A percentile compares a stretch with the other conserved stretches of the same genome.
Evolutionary conservation across 345 rosid species (phyloP).

Genomic region (Nasturtium officinale): DNA sequence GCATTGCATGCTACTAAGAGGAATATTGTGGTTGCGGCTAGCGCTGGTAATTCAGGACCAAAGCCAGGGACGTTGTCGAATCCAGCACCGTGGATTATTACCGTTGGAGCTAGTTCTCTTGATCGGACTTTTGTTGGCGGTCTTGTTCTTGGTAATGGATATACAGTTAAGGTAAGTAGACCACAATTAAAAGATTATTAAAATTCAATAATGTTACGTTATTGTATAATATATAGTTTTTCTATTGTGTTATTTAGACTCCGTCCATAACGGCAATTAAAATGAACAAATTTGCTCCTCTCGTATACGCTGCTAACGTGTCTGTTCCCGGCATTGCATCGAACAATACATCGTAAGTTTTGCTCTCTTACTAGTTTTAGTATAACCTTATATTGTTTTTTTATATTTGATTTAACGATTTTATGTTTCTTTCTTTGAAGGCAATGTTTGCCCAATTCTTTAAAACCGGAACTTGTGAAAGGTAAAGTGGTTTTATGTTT

Average conservation of each 20-base stretch:
- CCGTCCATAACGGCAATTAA: slow-evolving; percentile 57
- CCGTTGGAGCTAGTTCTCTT: slow-evolving; percentile 77
- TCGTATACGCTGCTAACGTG: slow-evolving; percentile 69
- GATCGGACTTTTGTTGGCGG: slow-evolving; percentile 62
- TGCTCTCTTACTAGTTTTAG: background rate
- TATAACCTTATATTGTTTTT: background rate
- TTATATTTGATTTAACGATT: background rate
- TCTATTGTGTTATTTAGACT: slow-evolving; percentile 49
- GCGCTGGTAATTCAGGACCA: slow-evolving; percentile 84
- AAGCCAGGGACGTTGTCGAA: slow-evolving; percentile 60
- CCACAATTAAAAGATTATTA: background rate
- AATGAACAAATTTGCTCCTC: slow-evolving; percentile 52
- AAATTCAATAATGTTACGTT: background rate
- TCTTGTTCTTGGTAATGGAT: slow-evolving; percentile 67
- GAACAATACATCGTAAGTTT: slow-evolving; percentile 51
- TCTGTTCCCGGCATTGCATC: slow-evolving; percentile 44
- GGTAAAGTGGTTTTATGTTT: slow-evolving; percentile 86
- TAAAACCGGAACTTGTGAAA: slow-evolving; percentile 54
- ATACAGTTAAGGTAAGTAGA: slow-evolving; percentile 48
- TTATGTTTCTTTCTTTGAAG: slow-evolving; percentile 38
- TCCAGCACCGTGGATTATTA: slow-evolving; percentile 76
- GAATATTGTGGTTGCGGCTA: slow-evolving; percentile 62
- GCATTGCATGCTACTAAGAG: slow-evolving; percentile 64
- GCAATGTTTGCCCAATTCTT: slow-evolving; percentile 72
- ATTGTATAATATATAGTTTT: slow-evolving; percentile 27